A percentile compares a stretch with the other conserved stretches of the same genome.
Evolutionary conservation across 202 grass and related monocot genomes (phyloP).

Genomic region (Carex sylvatica): DNA sequence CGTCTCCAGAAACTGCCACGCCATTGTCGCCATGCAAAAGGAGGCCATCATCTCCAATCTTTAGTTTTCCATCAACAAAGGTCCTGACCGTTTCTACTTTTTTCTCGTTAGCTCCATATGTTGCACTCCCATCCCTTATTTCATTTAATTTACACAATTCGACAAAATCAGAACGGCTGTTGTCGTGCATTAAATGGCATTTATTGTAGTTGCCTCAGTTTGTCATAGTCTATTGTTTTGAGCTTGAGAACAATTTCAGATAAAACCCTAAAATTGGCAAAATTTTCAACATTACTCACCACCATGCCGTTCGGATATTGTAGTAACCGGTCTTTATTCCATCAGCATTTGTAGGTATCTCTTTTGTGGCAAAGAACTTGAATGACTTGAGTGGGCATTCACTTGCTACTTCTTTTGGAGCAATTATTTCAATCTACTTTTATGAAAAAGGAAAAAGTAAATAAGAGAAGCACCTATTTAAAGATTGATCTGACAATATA

Average conservation of each 20-base stretch:
- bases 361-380: constrained; percentile 40
- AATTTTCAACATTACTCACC: constrained; percentile 28
- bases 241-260: constrained; percentile 21
- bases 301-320: constrained; percentile 46
- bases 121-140: constrained; percentile 50
- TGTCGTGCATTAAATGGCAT: background rate
- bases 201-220: no score
- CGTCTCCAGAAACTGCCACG: constrained; percentile 39
- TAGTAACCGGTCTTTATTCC: constrained; percentile 38
- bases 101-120: constrained; percentile 38
- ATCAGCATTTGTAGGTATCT: constrained; percentile 30
- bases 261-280: constrained; percentile 8
- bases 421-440: constrained; percentile 33
- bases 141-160: background rate
- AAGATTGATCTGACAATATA: no score
- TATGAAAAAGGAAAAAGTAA: background rate
- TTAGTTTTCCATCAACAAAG: constrained; percentile 53
- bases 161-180: background rate
- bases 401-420: constrained; percentile 38
- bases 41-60: constrained; percentile 38
- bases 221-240: background rate
- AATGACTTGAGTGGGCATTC: constrained; percentile 55
- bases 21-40: constrained; percentile 36
- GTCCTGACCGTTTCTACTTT: constrained; percentile 30
- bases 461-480: background rate